These are phyloP conservation scores for Aphanomyces stellatus DNA, from an alignment of 352 stramenopile genomes.

Conservation along the genomic window DNA sequence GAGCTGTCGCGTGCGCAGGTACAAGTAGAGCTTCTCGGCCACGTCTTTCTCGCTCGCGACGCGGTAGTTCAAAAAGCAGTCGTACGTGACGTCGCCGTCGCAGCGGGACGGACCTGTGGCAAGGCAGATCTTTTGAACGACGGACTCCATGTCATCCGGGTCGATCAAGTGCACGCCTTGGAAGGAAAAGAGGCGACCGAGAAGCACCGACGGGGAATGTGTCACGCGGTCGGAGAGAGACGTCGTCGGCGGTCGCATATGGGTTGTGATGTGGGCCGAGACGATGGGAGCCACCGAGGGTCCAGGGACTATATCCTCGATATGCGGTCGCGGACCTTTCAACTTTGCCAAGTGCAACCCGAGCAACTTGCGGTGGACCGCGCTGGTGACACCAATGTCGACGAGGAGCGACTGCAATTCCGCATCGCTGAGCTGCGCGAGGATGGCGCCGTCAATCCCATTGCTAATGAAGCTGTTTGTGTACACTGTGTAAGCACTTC, in stretches of 20 bases:
- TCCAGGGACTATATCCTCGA: no score
- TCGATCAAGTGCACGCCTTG: conserved; percentile 13
- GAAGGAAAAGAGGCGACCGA: not conserved
- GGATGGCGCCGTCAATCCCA: not conserved
- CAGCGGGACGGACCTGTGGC: not conserved
- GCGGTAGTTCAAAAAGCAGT: conserved; percentile 10
- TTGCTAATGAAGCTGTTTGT: not conserved
- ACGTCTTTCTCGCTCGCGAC: conserved; percentile 4
- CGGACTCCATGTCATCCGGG: not conserved
- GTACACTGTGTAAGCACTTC: conserved; percentile 1
- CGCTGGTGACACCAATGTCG: not conserved
- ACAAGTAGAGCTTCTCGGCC: conserved; percentile 10
- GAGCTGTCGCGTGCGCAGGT: not conserved
- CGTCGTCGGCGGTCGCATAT: not conserved
- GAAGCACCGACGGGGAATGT: not conserved
- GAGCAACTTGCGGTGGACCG: not conserved
- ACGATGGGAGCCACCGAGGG: no score
- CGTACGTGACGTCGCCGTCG: not conserved
- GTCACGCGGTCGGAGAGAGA: not conserved
- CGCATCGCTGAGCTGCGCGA: not conserved
- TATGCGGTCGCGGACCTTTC: not conserved
- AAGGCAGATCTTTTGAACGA: not conserved
- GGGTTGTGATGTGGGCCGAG: not conserved
- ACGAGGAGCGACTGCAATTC: not conserved
- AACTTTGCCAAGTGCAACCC: not conserved